Evolutionary conservation across 2,329 filamentous ascomycete species (phyloP).

Genomic region (Xylaria sp.): DNA sequence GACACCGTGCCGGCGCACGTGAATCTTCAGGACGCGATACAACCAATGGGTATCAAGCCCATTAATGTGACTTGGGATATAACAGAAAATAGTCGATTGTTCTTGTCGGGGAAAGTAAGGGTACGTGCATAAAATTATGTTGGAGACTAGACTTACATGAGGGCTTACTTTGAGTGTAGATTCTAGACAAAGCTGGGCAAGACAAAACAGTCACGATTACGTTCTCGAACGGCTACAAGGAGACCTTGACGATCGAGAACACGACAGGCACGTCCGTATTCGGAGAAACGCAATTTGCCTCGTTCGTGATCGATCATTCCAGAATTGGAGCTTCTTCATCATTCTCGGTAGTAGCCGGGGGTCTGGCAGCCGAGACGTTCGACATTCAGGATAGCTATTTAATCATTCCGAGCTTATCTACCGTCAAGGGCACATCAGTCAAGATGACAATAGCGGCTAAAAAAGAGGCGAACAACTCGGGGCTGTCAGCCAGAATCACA

Average conservation of each 20-base stretch:
- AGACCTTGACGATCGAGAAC: constrained; percentile 34
- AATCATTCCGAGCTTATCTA: constrained; percentile 41
- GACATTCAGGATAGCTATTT: constrained; percentile 36
- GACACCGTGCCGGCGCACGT: constrained; percentile 45
- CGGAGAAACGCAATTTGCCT: constrained; percentile 39
- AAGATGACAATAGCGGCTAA: constrained; percentile 38
- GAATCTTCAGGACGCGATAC: constrained; percentile 39
- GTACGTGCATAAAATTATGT: constrained; percentile 30
- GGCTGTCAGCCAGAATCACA: constrained; percentile 33
- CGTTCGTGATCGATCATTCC: constrained; percentile 36
- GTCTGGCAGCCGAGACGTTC: constrained; percentile 31
- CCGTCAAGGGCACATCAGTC: constrained; percentile 22
- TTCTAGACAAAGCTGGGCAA: constrained; percentile 32
- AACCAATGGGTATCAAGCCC: constrained; percentile 43
- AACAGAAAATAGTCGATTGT: constrained; percentile 31
- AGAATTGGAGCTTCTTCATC: constrained; percentile 32
- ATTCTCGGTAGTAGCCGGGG: constrained; percentile 34
- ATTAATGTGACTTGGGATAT: constrained; percentile 46
- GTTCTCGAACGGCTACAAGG: constrained; percentile 40
- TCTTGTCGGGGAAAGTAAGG: constrained; percentile 42
- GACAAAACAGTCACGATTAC: constrained; percentile 29
- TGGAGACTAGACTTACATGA: background rate
- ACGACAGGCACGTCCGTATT: constrained; percentile 40
- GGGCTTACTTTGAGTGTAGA: constrained; percentile 22
- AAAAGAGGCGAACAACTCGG: constrained; percentile 23